Evolutionary conservation across 2,329 filamentous ascomycete species (phyloP), one percentile per base, ranked within the genome.

Genomic region (Ascochyta lentis): DNA sequence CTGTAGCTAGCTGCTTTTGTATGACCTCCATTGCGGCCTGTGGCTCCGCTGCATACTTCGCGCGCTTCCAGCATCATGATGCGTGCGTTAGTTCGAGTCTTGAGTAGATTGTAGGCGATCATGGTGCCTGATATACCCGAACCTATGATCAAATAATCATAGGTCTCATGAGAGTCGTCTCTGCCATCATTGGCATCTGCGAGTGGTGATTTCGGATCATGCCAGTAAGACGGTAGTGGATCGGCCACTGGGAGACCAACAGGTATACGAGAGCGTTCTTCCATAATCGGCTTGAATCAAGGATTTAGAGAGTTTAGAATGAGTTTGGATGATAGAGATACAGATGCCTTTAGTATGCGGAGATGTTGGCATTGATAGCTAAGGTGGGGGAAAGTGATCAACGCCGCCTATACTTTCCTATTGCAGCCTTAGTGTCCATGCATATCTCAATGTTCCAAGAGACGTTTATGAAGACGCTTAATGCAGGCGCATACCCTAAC

Each of bases 1-100:
- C 81, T 81, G 66, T 83, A 83, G 19, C 76, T 77, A 12, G 79
- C 79, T 24, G 78, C 76, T 68, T 83, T 83, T 5, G 80, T 83
- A 52, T 83, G 80, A 1, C 79, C 79, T 19, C 80, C 77, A 47
- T 79, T 79, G 1, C 77, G 68, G 3, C 76, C 77, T n/a, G 77
- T 78, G 0, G 77, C 77, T 3, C 77, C 76, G 16, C 70, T 70
- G 56, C 74, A 77, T 16, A 70, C 64, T 27, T 71, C 67, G 12
- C 76, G 69, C 10, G 76, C 77, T 64, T 79, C 76, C 2, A 79
- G 59, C 70, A 78, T 75, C 24, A 76, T 49, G 6, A 78, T 58
- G n/a, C 63, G 55, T 5, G 60, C 16, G 12, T 41, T 22, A 1
- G 67, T 63, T 1, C 35, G 15, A 1, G 24, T 40, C 3, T 58